Percentiles rank a stretch among this genome's conserved stretches.
Evolutionary conservation across 2,329 filamentous ascomycete species (phyloP).

Genomic region (Coniochaeta sp.): DNA sequence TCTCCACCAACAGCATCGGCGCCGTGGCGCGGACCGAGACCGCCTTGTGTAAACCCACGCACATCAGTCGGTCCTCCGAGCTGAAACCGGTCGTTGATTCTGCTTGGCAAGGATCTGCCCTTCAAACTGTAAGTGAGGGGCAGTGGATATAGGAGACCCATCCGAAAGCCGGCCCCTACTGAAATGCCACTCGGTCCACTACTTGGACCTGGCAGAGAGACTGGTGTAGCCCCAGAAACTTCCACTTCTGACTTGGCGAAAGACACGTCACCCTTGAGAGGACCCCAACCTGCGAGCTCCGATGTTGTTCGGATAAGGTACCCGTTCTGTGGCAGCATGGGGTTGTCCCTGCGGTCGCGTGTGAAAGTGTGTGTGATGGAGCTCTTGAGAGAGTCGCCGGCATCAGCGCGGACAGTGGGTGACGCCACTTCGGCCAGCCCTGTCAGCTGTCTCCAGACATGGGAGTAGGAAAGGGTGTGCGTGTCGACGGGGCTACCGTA

Average conservation of each 20-base stretch:
- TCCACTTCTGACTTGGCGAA: slow-evolving; percentile 92
- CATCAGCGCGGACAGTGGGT: slow-evolving; percentile 73
- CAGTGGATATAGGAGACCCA: slow-evolving; percentile 78
- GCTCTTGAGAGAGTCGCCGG: slow-evolving; percentile 86
- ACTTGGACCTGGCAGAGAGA: slow-evolving; percentile 59
- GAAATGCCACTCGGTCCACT: slow-evolving; percentile 68
- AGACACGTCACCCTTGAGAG: slow-evolving; percentile 80
- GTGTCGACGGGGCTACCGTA: background rate
- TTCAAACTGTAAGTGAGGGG: slow-evolving; percentile 49
- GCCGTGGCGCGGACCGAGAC: slow-evolving; percentile 82
- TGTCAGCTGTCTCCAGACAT: slow-evolving; percentile 83
- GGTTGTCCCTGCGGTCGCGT: slow-evolving; percentile 74
- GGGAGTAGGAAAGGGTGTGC: slow-evolving; percentile 77
- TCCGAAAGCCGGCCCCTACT: slow-evolving; percentile 72
- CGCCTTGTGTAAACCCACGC: slow-evolving; percentile 83
- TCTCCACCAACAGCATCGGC: slow-evolving; percentile 84
- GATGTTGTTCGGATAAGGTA: slow-evolving; percentile 71
- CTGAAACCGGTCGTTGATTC: slow-evolving; percentile 90
- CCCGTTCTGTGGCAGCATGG: slow-evolving; percentile 74
- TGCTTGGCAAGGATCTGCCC: slow-evolving; percentile 55
- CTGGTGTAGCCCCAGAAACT: slow-evolving; percentile 64
- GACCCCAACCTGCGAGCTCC: slow-evolving; percentile 82
- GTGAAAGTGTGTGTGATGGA: slow-evolving; percentile 75
- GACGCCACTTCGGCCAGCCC: slow-evolving; percentile 68
- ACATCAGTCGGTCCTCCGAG: slow-evolving; percentile 93